Evolutionary conservation across 2,329 filamentous ascomycete genomes (phyloP).

Genomic region (Aspergillus costaricaensis): DNA sequence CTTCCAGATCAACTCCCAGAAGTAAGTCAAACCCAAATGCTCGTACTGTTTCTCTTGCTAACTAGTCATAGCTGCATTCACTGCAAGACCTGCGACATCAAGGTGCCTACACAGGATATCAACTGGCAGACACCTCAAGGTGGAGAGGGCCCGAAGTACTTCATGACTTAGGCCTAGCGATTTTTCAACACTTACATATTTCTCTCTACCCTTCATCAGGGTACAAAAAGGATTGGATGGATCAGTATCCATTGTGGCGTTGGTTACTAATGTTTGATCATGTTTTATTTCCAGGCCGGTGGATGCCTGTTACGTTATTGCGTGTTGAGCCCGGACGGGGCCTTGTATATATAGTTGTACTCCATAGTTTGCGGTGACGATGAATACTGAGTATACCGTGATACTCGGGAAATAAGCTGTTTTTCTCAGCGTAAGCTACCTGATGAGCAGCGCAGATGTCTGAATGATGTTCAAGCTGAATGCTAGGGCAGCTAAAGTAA

Average conservation of each 20-base stretch:
- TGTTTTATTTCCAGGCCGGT: neutral
- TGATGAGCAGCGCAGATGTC: too few relatives aligned
- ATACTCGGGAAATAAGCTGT: too few relatives aligned
- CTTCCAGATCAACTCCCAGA: conserved; percentile 97
- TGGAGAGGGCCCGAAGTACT: conserved; percentile 72
- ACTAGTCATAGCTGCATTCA: conserved; percentile 76
- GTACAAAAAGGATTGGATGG: neutral
- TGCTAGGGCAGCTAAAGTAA: too few relatives aligned
- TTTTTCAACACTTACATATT: neutral
- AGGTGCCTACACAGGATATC: conserved; percentile 94
- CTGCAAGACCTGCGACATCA: conserved; percentile 99
- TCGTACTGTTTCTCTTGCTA: conserved; percentile 10
- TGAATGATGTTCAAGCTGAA: too few relatives aligned
- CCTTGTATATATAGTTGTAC: neutral
- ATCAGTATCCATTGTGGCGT: neutral
- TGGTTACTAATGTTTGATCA: conserved; percentile 1
- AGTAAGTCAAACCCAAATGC: conserved; percentile 63
- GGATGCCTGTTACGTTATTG: neutral
- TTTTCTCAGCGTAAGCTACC: too few relatives aligned
- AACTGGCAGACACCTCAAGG: conserved; percentile 96
- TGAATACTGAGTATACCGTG: too few relatives aligned
- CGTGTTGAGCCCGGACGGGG: neutral
- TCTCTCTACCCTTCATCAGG: neutral
- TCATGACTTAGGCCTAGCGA: conserved; percentile 53
- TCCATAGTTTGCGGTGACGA: too few relatives aligned